A percentile compares a stretch with the other conserved stretches of the same genome.
Evolutionary conservation across 345 rosid species (phyloP).

Genomic region (Diplotaxis tenuifolia): DNA sequence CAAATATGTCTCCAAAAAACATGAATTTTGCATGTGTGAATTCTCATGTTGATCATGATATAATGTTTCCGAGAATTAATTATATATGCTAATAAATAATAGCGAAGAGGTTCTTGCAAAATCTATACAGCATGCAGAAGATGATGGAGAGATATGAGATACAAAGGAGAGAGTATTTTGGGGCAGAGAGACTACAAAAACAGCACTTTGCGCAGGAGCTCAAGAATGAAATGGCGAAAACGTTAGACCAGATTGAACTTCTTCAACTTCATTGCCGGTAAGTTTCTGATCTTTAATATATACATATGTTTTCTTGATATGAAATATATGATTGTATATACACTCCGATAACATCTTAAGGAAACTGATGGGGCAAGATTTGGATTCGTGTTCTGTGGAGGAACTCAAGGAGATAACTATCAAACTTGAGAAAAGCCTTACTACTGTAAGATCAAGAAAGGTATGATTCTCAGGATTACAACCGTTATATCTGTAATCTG

Average conservation of each 20-base stretch:
- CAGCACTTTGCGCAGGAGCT: constrained; percentile 41
- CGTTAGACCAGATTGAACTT: constrained; percentile 50
- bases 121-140: constrained; percentile 42
- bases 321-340: background rate
- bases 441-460: constrained; percentile 57
- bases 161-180: constrained; percentile 21
- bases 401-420: constrained; percentile 47
- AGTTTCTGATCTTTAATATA: background rate
- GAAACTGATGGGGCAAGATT: constrained; percentile 54
- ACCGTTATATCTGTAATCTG: background rate
- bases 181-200: constrained; percentile 3
- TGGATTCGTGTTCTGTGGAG: constrained; percentile 44
- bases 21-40: background rate
- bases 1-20: background rate
- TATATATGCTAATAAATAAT: background rate
- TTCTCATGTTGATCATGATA: background rate
- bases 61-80: background rate
- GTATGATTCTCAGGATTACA: constrained; percentile 26
- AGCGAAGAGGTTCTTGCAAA: background rate
- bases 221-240: constrained; percentile 40
- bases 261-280: constrained; percentile 52
- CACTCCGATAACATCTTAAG: constrained; percentile 28
- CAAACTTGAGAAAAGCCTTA: constrained; percentile 51
- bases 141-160: constrained; percentile 46
- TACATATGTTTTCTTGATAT: background rate